Base-by-base conservation (phyloP, 2,329 filamentous ascomycete species). In the Aureobasidium leucospermi region DNA sequence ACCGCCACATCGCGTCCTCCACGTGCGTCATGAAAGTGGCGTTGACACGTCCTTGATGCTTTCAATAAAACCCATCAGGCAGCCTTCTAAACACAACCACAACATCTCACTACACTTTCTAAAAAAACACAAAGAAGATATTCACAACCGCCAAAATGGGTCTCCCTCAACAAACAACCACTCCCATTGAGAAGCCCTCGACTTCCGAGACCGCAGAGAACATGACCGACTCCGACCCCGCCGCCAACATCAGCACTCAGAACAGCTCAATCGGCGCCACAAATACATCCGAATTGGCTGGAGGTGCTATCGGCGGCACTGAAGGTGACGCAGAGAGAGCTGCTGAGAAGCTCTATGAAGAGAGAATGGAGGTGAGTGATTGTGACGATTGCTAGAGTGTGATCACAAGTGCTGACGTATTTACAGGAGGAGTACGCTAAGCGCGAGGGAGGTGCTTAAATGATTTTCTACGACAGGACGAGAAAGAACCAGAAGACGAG, bases 121-220 rank as follows among this genome's bases (percentile, higher is more conserved):
- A 13, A 55, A 32, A 32, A 48, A 16, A 29, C 6, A 9, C 13
- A 46, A 29, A 36, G 39, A 8, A 48, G 15, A 29, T 19, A 19
- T 19, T 19, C n/a, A 42, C 7, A 23, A 32, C 13, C 6, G 19
- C 43, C 52, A 53, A 8, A 23, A 59, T 59, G 58, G 58, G 58
- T 46, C 58, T 59, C 3, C 58, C 58, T 38, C 58, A 59, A 46
- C 58, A 59, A 59, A 59, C 58, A 48, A 52, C 39, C 29, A 52
- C 58, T 8, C 47, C 58, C 10, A 39, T 46, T 23, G 58, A 59
- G n/a, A 59, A 59, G 41, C 47, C 58, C 9, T 59, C 58, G 38
- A 59, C 58, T 16, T 59, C 58, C 15, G 58, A 59, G 58, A 59
- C 58, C 3, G 42, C 45, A 11, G 55, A 56, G 13, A 19, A 13